Percentiles rank a stretch among this genome's conserved stretches.
These are phyloP conservation scores for Dryas drummondii DNA, from an alignment of 306 rosid genomes.

Conservation along the genomic window DNA sequence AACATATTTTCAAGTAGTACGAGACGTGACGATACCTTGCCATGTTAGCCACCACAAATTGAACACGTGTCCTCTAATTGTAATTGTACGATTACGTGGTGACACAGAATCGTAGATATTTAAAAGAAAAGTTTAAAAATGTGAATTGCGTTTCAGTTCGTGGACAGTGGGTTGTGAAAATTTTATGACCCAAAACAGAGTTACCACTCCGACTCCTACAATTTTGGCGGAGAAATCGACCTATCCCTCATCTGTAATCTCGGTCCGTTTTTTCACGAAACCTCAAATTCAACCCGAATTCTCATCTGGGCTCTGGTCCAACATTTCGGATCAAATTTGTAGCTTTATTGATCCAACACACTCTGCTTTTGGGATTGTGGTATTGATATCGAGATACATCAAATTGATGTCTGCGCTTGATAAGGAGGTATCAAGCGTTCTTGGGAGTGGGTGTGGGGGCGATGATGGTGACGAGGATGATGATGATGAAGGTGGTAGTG, in stretches of 20 bases:
- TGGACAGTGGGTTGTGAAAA: not conserved
- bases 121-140: not conserved
- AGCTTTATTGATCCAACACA: not conserved
- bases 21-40: not conserved
- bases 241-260: not conserved
- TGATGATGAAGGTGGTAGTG: constrained; percentile 32
- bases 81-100: not conserved
- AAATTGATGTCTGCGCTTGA: constrained; percentile 53
- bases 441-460: constrained; percentile 27
- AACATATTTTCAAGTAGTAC: too few species aligned
- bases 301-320: constrained; percentile 9
- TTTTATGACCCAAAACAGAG: not conserved
- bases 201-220: not conserved
- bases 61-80: not conserved
- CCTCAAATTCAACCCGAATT: not conserved
- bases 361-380: not conserved
- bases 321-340: constrained; percentile 4
- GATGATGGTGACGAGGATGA: constrained; percentile 35
- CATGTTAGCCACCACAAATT: not conserved
- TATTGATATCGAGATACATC: not conserved
- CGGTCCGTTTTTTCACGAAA: not conserved
- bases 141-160: not conserved
- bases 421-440: constrained; percentile 42
- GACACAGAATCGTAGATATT: not conserved
- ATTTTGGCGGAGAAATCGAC: constrained; percentile 14